Evolutionary conservation across 345 rosid species (phyloP).

Genomic region (Streptanthus diversifolius): DNA sequence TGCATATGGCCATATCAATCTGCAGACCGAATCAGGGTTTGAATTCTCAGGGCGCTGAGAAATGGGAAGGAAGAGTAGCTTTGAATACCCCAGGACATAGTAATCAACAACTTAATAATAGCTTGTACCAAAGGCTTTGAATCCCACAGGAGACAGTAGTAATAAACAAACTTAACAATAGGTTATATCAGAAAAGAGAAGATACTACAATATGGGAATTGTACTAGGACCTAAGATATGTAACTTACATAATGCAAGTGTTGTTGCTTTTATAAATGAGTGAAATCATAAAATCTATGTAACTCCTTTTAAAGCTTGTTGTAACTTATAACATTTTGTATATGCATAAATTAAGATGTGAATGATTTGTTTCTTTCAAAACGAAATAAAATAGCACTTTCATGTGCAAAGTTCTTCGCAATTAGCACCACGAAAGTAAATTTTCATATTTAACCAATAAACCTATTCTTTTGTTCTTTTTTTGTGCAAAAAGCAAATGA

Average conservation of each 20-base stretch:
- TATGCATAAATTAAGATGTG: not conserved
- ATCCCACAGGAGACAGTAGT: not conserved
- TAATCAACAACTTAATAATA: not conserved
- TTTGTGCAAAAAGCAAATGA: too few relatives aligned
- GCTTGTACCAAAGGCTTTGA: not conserved
- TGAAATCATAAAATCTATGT: not conserved
- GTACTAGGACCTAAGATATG: not conserved
- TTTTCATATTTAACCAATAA: too few relatives aligned
- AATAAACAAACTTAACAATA: not conserved
- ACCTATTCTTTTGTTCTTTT: too few relatives aligned
- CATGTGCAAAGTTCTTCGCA: not conserved
- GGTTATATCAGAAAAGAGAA: not conserved
- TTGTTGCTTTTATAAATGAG: slow-evolving; percentile 11
- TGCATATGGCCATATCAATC: not conserved
- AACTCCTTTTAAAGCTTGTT: slow-evolving; percentile 5
- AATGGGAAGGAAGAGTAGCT: not conserved
- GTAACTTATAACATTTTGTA: not conserved
- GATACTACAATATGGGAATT: not conserved
- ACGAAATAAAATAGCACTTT: not conserved
- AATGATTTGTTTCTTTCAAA: not conserved
- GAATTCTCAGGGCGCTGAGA: slow-evolving; percentile 13
- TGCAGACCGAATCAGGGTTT: not conserved
- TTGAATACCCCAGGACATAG: not conserved
- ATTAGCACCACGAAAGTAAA: not conserved
- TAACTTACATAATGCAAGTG: not conserved